A percentile compares a stretch with the other conserved stretches of the same genome.
These are phyloP conservation scores for Aechmea fasciata DNA, from an alignment of 176 grass and related monocot species.

Conservation along the genomic window DNA sequence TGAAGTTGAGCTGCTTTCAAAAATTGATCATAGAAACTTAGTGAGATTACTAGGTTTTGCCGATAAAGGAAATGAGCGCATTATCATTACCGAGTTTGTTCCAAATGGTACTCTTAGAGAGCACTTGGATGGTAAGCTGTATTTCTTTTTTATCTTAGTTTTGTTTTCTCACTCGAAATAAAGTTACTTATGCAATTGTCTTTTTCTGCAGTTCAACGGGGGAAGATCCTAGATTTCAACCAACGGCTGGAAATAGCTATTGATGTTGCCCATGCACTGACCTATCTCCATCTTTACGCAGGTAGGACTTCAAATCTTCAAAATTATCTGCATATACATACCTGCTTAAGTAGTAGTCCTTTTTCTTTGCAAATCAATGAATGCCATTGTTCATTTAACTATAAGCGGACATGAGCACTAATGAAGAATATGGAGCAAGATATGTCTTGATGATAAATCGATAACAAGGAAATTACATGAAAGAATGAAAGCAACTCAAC, in stretches of 20 bases:
- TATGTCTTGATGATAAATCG: too few species aligned
- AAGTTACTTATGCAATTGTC: slow-evolving; percentile 15
- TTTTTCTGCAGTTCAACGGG: slow-evolving; percentile 49
- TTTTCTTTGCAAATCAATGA: neutral
- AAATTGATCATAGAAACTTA: slow-evolving; percentile 96
- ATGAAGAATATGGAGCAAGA: neutral
- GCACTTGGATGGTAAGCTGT: slow-evolving; percentile 80
- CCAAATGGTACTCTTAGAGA: slow-evolving; percentile 96
- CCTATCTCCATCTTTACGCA: slow-evolving; percentile 98
- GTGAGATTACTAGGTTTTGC: slow-evolving; percentile 85
- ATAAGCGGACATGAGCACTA: neutral
- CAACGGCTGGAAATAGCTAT: slow-evolving; percentile 95
- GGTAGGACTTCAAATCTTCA: slow-evolving; percentile 24
- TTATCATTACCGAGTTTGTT: slow-evolving; percentile 90
- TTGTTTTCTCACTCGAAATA: slow-evolving; percentile 1
- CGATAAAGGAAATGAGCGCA: slow-evolving; percentile 92
- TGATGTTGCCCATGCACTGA: slow-evolving; percentile 89
- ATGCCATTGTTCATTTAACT: neutral
- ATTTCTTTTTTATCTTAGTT: slow-evolving; percentile 8
- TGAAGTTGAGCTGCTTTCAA: slow-evolving; percentile 89
- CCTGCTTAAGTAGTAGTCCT: neutral
- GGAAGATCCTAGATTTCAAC: slow-evolving; percentile 83
- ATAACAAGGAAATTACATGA: too few species aligned
- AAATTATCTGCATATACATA: neutral
- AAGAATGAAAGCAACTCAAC: neutral